Conservation (phyloP, 2,329 filamentous ascomycete genomes). For the Aspergillus tanneri region DNA sequence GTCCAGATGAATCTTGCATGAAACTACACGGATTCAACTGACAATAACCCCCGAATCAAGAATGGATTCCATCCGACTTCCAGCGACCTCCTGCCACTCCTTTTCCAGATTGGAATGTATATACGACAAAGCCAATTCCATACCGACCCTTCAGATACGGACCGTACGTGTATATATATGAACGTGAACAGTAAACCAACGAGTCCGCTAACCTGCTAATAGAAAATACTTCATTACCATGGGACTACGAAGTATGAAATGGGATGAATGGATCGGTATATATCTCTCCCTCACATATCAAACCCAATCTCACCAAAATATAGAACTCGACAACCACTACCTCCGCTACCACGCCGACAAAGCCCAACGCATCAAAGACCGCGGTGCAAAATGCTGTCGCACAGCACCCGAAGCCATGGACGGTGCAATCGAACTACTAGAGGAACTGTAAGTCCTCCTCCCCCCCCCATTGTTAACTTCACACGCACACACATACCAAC, state of each 20-base stretch:
- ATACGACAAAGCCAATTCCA: conserved; percentile 68
- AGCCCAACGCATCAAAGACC: conserved; percentile 63
- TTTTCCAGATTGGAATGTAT: conserved; percentile 68
- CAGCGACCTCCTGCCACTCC: conserved; percentile 59
- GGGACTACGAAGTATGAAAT: conserved; percentile 69
- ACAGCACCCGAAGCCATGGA: conserved; percentile 70
- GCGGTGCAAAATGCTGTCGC: conserved; percentile 64
- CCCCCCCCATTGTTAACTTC: not conserved
- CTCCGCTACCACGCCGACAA: conserved; percentile 72
- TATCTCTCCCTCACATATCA: conserved; percentile 1
- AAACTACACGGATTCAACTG: not conserved
- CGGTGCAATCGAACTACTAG: conserved; percentile 71
- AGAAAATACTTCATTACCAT: conserved; percentile 72
- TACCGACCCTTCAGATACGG: conserved; percentile 78
- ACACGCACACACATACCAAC: not conserved
- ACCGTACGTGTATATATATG: conserved; percentile 45
- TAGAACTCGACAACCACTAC: conserved; percentile 77
- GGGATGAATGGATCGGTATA: conserved; percentile 69
- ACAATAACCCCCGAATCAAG: conserved; percentile 22
- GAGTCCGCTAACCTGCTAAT: conserved; percentile 1
- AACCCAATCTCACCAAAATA: not conserved
- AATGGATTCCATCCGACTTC: conserved; percentile 61
- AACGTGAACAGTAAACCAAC: conserved; percentile 1
- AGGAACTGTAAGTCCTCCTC: conserved; percentile 58
- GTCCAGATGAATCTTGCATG: not conserved